Conservation (phyloP, 2,329 filamentous ascomycete species). For the Calonectria montana region DNA sequence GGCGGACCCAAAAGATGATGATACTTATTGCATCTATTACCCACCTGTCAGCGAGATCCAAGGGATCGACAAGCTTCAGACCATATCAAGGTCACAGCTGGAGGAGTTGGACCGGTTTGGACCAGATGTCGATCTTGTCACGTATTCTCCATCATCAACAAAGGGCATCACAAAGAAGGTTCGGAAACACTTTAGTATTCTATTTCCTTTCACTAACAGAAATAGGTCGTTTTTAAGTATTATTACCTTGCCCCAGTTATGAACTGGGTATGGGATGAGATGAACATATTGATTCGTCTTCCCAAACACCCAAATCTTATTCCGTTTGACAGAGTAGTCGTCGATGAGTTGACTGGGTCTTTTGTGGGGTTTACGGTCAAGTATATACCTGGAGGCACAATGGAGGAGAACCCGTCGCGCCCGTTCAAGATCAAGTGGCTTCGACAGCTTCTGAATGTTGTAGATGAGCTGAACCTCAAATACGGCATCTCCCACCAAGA, state of each 20-base stretch:
- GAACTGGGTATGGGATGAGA: slow-evolving; percentile 47
- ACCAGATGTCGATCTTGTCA: slow-evolving; percentile 43
- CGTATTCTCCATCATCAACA: not conserved
- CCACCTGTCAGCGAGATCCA: slow-evolving; percentile 34
- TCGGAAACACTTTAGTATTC: not conserved
- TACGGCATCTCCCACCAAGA: slow-evolving; percentile 54
- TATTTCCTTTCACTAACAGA: not conserved
- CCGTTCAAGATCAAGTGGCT: slow-evolving; percentile 51
- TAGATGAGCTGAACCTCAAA: slow-evolving; percentile 49
- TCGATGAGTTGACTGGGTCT: slow-evolving; percentile 46
- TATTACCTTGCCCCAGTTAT: slow-evolving; percentile 40
- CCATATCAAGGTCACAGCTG: slow-evolving; percentile 37
- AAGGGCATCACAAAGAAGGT: slow-evolving; percentile 1
- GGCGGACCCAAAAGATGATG: slow-evolving; percentile 43
- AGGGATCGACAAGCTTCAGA: slow-evolving; percentile 31
- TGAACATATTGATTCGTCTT: slow-evolving; percentile 49
- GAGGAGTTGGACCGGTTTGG: slow-evolving; percentile 45
- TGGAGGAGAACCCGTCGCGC: slow-evolving; percentile 43
- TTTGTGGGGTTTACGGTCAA: slow-evolving; percentile 51
- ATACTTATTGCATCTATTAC: slow-evolving; percentile 40
- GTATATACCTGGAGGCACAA: slow-evolving; percentile 49
- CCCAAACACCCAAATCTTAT: slow-evolving; percentile 52
- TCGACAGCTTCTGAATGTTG: slow-evolving; percentile 46
- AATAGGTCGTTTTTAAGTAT: slow-evolving; percentile 49
- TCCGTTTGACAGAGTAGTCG: slow-evolving; percentile 47